phyloP scores from a whole-genome alignment of 2,329 filamentous ascomycete species.

The Aspergillus cejpii region DNA sequence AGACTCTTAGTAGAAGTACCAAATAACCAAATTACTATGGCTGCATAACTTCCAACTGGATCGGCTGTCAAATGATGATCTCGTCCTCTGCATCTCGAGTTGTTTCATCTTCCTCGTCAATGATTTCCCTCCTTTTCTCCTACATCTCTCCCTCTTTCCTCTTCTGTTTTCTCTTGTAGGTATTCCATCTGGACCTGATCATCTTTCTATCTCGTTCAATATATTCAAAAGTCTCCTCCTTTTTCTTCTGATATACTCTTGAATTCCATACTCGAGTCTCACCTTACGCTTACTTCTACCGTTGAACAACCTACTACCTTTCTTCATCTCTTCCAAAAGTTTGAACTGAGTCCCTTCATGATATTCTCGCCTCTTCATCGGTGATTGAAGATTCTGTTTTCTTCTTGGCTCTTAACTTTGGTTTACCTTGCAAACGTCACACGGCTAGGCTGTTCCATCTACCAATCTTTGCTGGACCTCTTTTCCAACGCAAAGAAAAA shows the following conservation, averaged over 20 bases:
- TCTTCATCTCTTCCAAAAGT: background rate
- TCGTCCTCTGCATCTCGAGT: constrained; percentile 18
- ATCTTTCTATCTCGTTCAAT: background rate
- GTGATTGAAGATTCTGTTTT: background rate
- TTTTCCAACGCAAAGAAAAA: background rate
- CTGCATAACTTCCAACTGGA: constrained; percentile 16
- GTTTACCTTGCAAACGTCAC: background rate
- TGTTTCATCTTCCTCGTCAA: constrained; percentile 19
- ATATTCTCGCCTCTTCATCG: background rate
- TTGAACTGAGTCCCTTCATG: background rate
- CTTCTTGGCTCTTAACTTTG: background rate
- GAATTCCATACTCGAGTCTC: background rate
- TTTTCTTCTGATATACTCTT: background rate
- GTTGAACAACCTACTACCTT: background rate
- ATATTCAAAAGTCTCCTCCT: background rate
- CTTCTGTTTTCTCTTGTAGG: constrained; percentile 8
- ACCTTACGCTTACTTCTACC: background rate
- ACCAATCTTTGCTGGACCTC: background rate
- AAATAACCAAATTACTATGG: constrained; percentile 6
- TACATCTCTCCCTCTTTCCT: constrained; percentile 1
- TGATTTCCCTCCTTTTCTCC: constrained; percentile 1
- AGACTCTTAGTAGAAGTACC: too few relatives aligned
- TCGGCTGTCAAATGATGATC: constrained; percentile 26
- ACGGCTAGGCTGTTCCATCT: background rate
- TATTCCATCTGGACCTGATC: constrained; percentile 3